A percentile compares a stretch with the other conserved stretches of the same genome.
Conservation (phyloP, 78 protist genomes). For the Dictyostelium purpureum region DNA sequence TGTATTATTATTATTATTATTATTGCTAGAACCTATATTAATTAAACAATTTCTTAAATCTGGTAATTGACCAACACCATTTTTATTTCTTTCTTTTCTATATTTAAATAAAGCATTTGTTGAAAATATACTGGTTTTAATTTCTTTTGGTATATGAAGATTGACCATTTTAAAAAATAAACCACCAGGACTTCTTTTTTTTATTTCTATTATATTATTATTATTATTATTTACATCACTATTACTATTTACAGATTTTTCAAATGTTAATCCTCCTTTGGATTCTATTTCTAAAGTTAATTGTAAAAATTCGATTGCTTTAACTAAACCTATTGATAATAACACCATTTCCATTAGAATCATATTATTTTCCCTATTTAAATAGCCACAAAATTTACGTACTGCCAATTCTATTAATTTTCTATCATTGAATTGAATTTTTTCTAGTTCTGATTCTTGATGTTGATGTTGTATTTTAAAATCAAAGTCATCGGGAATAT, state of each 20-base stretch:
- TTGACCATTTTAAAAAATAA: constrained; percentile 36
- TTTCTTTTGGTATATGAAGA: not conserved
- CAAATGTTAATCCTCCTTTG: constrained; percentile 19
- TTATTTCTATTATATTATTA: not conserved
- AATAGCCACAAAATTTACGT: constrained; percentile 61
- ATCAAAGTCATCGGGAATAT: not conserved
- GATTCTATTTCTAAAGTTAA: constrained; percentile 43
- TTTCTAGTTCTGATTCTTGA: not conserved
- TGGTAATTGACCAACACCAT: not conserved
- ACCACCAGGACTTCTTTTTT: constrained; percentile 61
- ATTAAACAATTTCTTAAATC: not conserved
- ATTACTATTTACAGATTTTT: not conserved
- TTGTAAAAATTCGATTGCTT: constrained; percentile 38
- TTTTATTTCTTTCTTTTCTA: constrained; percentile 7
- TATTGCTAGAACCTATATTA: not conserved
- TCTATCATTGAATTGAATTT: not conserved
- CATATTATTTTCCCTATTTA: constrained; percentile 49
- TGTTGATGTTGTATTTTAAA: constrained; percentile 29
- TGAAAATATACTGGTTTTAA: constrained; percentile 12
- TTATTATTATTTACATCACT: not conserved
- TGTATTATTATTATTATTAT: not conserved
- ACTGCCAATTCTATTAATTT: constrained; percentile 8
- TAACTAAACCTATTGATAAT: constrained; percentile 19
- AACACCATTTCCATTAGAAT: constrained; percentile 47
- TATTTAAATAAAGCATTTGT: not conserved